phyloP scores from a whole-genome alignment of 805 yeast genomes.

The Lachancea kluyveri region DNA sequence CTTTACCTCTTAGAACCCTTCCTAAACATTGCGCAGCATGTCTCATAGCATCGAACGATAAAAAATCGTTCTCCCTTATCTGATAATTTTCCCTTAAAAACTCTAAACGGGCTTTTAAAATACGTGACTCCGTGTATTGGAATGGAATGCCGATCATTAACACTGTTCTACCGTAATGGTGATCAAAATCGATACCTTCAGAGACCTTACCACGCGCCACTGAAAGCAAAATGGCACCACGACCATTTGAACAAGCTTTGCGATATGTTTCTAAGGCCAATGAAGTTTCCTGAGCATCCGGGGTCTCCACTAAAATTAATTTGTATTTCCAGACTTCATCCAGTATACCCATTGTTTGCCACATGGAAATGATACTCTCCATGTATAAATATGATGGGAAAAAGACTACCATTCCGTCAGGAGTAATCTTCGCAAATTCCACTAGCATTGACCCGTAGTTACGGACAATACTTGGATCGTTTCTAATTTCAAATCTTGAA shows the following conservation, averaged over 20 bases:
- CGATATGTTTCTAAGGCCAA: conserved; percentile 92
- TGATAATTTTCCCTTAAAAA: conserved; percentile 89
- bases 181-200: conserved; percentile 99
- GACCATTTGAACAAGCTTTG: conserved; percentile 93
- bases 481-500: conserved; percentile 92
- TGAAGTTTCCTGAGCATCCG: conserved; percentile 98
- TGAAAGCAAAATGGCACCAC: conserved; percentile 93
- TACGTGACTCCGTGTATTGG: conserved; percentile 96
- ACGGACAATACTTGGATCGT: conserved; percentile 96
- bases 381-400: conserved; percentile 95
- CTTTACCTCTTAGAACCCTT: conserved; percentile 94
- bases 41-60: conserved; percentile 98
- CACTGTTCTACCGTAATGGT: conserved; percentile 96
- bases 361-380: conserved; percentile 97
- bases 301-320: conserved; percentile 91
- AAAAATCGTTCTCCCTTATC: conserved; percentile 87
- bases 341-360: conserved; percentile 97
- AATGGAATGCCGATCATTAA: conserved; percentile 98
- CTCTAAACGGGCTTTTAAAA: conserved; percentile 89
- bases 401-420: conserved; percentile 97
- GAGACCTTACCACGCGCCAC: conserved; percentile 99
- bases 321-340: conserved; percentile 99
- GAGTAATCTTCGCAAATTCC: conserved; percentile 91
- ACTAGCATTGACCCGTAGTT: conserved; percentile 90
- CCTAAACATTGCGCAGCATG: conserved; percentile 99